Conservation (phyloP, 306 rosid species). For the Quercus variabilis region DNA sequence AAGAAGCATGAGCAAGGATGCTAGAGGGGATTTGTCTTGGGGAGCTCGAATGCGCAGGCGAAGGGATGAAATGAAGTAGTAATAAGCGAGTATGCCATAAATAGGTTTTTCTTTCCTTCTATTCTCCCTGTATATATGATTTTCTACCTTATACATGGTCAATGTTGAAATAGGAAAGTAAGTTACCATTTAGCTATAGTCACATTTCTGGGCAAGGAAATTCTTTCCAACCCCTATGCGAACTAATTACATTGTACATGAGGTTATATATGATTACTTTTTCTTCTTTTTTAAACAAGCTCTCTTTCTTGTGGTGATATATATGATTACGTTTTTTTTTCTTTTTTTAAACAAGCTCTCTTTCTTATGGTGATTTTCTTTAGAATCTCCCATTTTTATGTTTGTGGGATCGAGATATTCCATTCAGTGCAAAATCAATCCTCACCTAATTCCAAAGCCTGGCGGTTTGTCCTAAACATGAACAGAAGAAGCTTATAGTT, state of each 20-base stretch:
- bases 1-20: slow-evolving; percentile 52
- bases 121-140: neutral
- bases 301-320: too few species aligned
- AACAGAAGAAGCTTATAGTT: too few species aligned
- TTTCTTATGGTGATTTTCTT: neutral
- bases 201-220: too few species aligned
- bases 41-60: slow-evolving; percentile 77
- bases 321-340: neutral
- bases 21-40: slow-evolving; percentile 55
- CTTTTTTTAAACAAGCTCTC: neutral
- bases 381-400: neutral
- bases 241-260: neutral
- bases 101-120: neutral
- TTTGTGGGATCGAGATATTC: neutral
- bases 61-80: slow-evolving; percentile 36
- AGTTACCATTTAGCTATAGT: neutral
- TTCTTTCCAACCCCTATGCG: neutral
- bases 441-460: neutral
- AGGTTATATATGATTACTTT: neutral
- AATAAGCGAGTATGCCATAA: neutral
- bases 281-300: neutral
- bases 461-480: neutral
- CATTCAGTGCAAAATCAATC: neutral
- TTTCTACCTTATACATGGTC: neutral
- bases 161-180: neutral